A percentile compares a stretch with the other conserved stretches of the same genome.
phyloP scores from a whole-genome alignment of 176 grass and related monocot species.

The Musa troglodytarum region DNA sequence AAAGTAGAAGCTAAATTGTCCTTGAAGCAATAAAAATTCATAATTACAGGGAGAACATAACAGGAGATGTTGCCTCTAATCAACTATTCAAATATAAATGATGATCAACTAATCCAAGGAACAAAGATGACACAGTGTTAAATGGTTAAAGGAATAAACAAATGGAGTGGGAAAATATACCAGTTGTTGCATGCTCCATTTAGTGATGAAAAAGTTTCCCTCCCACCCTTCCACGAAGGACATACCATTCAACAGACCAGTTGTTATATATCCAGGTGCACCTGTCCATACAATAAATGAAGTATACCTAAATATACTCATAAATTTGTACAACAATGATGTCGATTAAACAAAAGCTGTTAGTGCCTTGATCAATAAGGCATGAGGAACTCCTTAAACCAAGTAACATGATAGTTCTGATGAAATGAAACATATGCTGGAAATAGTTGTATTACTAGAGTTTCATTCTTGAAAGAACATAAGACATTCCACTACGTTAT shows the following conservation, averaged over 20 bases:
- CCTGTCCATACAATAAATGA: constrained; percentile 37
- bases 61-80: neutral
- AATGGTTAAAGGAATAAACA: neutral
- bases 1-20: too few species aligned
- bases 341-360: neutral
- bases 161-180: constrained; percentile 30
- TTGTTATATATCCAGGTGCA: constrained; percentile 94
- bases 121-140: neutral
- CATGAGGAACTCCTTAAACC: too few species aligned
- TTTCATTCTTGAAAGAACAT: too few species aligned
- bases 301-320: neutral
- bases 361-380: too few species aligned
- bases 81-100: neutral
- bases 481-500: too few species aligned
- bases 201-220: constrained; percentile 87
- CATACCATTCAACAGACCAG: constrained; percentile 80
- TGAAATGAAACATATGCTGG: too few species aligned
- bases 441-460: too few species aligned
- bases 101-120: neutral
- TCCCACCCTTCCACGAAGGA: constrained; percentile 97
- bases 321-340: neutral
- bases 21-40: neutral
- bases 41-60: neutral
- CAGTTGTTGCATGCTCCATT: constrained; percentile 97
- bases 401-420: too few species aligned